phyloP scores from a whole-genome alignment of 1,284 basidiomycete species.

The Prillingera fragicola region DNA sequence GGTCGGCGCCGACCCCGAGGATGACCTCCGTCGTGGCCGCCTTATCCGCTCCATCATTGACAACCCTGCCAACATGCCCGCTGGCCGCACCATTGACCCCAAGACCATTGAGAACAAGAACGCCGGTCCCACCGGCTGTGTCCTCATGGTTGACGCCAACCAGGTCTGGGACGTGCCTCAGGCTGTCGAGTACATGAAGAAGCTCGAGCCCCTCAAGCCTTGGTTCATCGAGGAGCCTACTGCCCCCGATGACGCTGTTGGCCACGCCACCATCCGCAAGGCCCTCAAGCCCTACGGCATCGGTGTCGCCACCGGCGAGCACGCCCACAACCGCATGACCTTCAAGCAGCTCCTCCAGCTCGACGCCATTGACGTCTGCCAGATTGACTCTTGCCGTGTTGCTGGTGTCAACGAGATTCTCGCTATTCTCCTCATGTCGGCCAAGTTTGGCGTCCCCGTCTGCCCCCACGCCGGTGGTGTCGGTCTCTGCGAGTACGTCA shows the following conservation, averaged over 20 bases:
- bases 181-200: conserved; percentile 84
- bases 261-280: conserved; percentile 53
- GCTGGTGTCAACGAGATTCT: conserved; percentile 91
- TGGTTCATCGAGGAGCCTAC: conserved; percentile 98
- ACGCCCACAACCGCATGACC: conserved; percentile 92
- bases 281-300: conserved; percentile 72
- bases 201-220: conserved; percentile 75
- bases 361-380: conserved; percentile 88
- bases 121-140: conserved; percentile 84
- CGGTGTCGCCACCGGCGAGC: conserved; percentile 92
- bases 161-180: conserved; percentile 91
- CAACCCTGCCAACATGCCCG: conserved; percentile 56
- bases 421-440: conserved; percentile 86
- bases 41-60: conserved; percentile 92
- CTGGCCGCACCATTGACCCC: conserved; percentile 56
- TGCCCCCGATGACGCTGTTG: conserved; percentile 75
- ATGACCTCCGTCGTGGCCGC: conserved; percentile 78
- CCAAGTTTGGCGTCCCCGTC: conserved; percentile 77
- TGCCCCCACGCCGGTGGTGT: conserved; percentile 92
- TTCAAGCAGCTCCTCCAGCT: conserved; percentile 95
- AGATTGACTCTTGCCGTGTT: conserved; percentile 90
- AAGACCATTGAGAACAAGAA: conserved; percentile 75
- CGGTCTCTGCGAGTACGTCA: conserved; percentile 68
- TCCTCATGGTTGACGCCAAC: conserved; percentile 95
- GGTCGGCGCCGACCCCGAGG: conserved; percentile 74